Base-by-base conservation (phyloP, 2,329 filamentous ascomycete species). In the Juglanconis oblonga region DNA sequence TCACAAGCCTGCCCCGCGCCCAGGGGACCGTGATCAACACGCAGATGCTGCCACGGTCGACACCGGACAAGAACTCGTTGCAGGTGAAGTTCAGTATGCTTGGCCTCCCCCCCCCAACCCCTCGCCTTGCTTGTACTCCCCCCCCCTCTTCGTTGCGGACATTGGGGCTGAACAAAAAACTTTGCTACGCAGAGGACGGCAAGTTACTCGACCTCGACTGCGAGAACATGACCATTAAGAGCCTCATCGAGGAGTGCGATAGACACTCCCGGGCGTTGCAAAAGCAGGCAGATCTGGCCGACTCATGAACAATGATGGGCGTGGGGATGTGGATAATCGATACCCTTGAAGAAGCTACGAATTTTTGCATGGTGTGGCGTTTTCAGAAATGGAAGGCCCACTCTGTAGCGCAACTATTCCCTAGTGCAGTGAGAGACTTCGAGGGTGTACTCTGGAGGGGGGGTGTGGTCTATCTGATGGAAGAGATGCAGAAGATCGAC, bases 201-300 rank as follows among this genome's bases (percentile, higher is more conserved):
- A 96, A 94, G 78, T 88, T 96, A 70, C 85, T 98, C 79, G 86
- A 86, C 38, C 83, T 98, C 44, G 87, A 97, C 71, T 83, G 91
- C 66, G 87, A 91, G 67, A 89, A 88, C 74, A 81, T 93, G 76
- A 89, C 87, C 67, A 93, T 98, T 71, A 90, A 91, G 72, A 90
- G 92, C 69, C 85, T 98, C 24, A 82, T 94, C 60, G 90, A 92
- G 73, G 92, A 98, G 75, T 87, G 97, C 49, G 90, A 97, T 73
- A 83, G 95, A 69, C 92, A 98, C 77, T 97, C 92, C 54, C 85
- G 95, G 66, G 80, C 82, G 67, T 76, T 98, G 70, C 87, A 91
- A 69, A 88, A 96, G 73, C 86, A 91, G 75, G 90, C 92, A 68
- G 93, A 96, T 71, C 77, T 98, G 72, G 77, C 76, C 42, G 83